These are phyloP conservation scores for Populus tremula DNA, from an alignment of 345 rosid genomes.

Conservation along the genomic window DNA sequence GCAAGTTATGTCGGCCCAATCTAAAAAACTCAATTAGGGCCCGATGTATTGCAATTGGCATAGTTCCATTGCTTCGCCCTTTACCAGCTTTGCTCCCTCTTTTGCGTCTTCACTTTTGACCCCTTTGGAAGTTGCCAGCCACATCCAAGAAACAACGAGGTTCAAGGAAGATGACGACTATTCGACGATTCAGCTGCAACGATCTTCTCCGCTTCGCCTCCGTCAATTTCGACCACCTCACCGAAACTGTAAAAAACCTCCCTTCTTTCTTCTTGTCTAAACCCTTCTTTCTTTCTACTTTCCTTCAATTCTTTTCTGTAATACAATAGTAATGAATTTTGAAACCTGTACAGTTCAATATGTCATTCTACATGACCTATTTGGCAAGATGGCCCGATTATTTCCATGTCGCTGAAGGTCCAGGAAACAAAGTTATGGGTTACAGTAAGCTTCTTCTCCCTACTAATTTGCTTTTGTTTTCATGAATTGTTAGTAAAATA, in stretches of 20 bases:
- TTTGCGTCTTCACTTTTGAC: not conserved
- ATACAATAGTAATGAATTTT: no score
- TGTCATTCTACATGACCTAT: conserved; percentile 97
- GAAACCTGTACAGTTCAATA: conserved; percentile 58
- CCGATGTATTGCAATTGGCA: no score
- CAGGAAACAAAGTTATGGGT: conserved; percentile 77
- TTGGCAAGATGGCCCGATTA: conserved; percentile 96
- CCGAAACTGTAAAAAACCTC: conserved; percentile 64
- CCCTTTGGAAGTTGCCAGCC: not conserved
- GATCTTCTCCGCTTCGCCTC: conserved; percentile 84
- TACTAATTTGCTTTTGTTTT: conserved; percentile 7
- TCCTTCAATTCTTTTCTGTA: not conserved
- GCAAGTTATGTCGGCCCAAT: not conserved
- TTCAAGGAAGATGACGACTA: conserved; percentile 62
- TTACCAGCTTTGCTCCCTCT: no score
- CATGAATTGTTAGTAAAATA: not conserved
- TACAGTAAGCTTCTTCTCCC: conserved; percentile 49
- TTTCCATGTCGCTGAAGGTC: conserved; percentile 88
- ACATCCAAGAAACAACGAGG: not conserved
- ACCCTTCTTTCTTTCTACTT: no score
- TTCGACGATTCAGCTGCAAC: conserved; percentile 85
- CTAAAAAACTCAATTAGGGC: no score
- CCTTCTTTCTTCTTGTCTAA: not conserved
- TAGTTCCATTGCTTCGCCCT: no score
- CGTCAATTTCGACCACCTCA: conserved; percentile 88